Percentiles rank a stretch among this genome's conserved stretches.
phyloP scores from a whole-genome alignment of 306 rosid genomes.

The Luffa acutangula region DNA sequence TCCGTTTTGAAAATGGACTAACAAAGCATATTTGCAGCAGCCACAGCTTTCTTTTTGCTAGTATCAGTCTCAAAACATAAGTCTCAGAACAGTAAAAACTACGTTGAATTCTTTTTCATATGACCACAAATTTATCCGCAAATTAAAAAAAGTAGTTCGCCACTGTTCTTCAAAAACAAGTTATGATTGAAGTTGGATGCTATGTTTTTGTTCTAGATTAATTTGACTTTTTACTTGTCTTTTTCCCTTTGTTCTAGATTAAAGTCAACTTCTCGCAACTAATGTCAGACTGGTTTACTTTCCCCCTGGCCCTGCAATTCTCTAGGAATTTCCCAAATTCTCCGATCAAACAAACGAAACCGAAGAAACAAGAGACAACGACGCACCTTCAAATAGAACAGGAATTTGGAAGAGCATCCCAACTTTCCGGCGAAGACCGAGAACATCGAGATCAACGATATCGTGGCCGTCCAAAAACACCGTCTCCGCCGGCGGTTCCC shows the following conservation, averaged over 20 bases:
- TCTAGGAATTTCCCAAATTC: neutral
- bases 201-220: neutral
- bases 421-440: constrained; percentile 75
- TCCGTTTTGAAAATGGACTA: neutral
- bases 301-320: neutral
- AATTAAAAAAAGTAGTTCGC: neutral
- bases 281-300: neutral
- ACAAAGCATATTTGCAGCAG: neutral
- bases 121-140: neutral
- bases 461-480: constrained; percentile 63
- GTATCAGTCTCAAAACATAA: neutral
- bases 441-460: constrained; percentile 51
- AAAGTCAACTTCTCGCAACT: neutral
- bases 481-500: constrained; percentile 69
- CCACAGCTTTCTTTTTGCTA: neutral
- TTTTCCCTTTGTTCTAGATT: too few relatives aligned
- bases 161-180: neutral
- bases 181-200: neutral
- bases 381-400: constrained; percentile 65
- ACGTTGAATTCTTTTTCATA: neutral
- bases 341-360: neutral
- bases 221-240: neutral
- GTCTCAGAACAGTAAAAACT: neutral
- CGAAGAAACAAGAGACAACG: neutral
- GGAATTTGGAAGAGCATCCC: constrained; percentile 98